Conservation (phyloP, 352 stramenopile genomes). For the Blastocystis sp. region DNA sequence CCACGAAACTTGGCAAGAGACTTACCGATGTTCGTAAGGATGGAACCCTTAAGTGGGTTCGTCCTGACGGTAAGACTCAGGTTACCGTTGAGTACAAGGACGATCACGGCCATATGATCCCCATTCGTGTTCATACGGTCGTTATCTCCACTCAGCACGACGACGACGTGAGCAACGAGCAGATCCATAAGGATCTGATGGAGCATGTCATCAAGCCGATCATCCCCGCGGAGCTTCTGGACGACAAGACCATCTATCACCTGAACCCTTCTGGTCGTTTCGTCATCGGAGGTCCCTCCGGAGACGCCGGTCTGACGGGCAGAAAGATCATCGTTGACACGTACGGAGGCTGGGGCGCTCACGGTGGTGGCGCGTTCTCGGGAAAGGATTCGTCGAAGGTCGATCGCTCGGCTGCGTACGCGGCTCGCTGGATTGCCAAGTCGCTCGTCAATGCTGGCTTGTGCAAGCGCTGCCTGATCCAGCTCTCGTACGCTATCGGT, state of each 20-base stretch:
- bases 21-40: constrained; percentile 98
- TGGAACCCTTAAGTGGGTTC: constrained; percentile 93
- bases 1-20: constrained; percentile 89
- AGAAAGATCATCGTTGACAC: constrained; percentile 98
- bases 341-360: constrained; percentile 96
- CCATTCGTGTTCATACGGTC: constrained; percentile 94
- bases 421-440: constrained; percentile 96
- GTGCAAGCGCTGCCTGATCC: constrained; percentile 88
- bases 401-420: constrained; percentile 94
- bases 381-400: constrained; percentile 99
- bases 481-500: constrained; percentile 97
- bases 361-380: constrained; percentile 96
- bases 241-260: constrained; percentile 98
- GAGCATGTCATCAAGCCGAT: constrained; percentile 98
- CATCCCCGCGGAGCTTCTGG: constrained; percentile 95
- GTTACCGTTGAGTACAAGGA: constrained; percentile 97
- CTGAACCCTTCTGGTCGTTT: constrained; percentile 97
- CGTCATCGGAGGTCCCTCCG: constrained; percentile 96
- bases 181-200: constrained; percentile 94
- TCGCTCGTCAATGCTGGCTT: constrained; percentile 90
- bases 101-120: constrained; percentile 86
- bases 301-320: constrained; percentile 94
- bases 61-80: constrained; percentile 97
- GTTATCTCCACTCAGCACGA: constrained; percentile 99
- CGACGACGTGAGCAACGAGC: constrained; percentile 95